A percentile compares a stretch with the other conserved stretches of the same genome.
These are phyloP conservation scores for Candida glucosophila DNA, from an alignment of 1,139 yeast species.

Conservation along the genomic window DNA sequence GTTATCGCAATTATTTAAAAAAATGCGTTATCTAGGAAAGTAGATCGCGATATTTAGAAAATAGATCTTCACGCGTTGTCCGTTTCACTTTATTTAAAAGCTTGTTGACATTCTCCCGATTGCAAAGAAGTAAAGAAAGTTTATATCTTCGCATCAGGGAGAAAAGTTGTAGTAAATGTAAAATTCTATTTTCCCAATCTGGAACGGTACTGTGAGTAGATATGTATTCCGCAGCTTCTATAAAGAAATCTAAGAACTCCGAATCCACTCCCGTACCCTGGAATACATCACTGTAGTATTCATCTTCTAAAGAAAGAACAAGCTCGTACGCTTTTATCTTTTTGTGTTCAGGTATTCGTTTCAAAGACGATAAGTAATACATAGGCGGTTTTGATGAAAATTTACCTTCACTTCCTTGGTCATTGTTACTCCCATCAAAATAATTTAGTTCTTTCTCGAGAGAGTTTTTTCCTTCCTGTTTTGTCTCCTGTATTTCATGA, in stretches of 20 bases:
- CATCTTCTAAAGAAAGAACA: constrained; percentile 24
- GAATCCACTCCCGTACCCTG: constrained; percentile 47
- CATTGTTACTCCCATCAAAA: background rate
- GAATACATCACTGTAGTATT: constrained; percentile 26
- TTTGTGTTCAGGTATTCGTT: constrained; percentile 17
- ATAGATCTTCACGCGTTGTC: no score
- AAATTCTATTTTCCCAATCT: constrained; percentile 12
- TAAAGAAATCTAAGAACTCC: constrained; percentile 42
- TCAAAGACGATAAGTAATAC: constrained; percentile 20
- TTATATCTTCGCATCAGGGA: constrained; percentile 17
- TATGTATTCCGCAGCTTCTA: constrained; percentile 34
- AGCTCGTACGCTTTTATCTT: constrained; percentile 30
- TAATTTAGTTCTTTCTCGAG: constrained; percentile 9
- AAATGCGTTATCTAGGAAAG: no score
- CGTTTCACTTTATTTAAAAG: no score
- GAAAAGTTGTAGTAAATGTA: constrained; percentile 12
- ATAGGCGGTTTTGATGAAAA: constrained; percentile 21
- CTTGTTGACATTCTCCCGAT: no score
- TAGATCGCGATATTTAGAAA: no score
- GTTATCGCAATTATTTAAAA: no score
- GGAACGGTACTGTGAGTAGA: constrained; percentile 9
- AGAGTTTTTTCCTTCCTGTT: background rate
- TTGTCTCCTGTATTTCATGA: background rate
- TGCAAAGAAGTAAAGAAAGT: constrained; percentile 16
- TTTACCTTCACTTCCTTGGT: constrained; percentile 2